Conservation (phyloP, 306 rosid species). For the Arachis stenosperma region DNA sequence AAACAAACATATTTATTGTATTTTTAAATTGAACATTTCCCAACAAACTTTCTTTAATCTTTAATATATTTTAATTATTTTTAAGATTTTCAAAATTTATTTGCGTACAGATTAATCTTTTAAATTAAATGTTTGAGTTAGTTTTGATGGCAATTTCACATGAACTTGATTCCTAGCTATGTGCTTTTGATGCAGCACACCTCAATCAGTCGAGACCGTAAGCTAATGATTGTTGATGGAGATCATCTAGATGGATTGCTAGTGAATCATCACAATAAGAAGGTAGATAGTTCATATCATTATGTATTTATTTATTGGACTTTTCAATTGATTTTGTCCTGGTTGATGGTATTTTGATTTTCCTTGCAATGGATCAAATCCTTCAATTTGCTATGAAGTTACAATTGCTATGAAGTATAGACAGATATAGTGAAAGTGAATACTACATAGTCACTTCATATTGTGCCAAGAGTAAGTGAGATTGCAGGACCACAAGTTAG, state of each 20-base stretch:
- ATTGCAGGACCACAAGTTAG: too few species aligned
- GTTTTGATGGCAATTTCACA: neutral
- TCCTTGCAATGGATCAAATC: neutral
- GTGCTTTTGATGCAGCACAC: conserved; percentile 66
- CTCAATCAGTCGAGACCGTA: conserved; percentile 78
- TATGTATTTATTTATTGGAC: neutral
- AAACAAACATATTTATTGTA: too few species aligned
- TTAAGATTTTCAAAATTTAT: too few species aligned
- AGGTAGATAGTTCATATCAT: conserved; percentile 49
- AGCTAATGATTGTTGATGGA: conserved; percentile 79
- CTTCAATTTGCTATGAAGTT: too few species aligned
- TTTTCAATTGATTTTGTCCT: neutral
- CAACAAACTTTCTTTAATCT: too few species aligned
- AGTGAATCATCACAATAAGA: conserved; percentile 81
- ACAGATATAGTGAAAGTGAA: too few species aligned
- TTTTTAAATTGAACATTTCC: too few species aligned
- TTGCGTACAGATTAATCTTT: too few species aligned
- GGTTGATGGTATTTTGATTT: conserved; percentile 4
- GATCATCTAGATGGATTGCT: conserved; percentile 73
- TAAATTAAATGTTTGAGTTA: neutral
- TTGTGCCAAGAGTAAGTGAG: conserved; percentile 51
- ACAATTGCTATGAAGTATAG: too few species aligned
- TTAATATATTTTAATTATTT: too few species aligned
- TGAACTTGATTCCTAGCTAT: conserved; percentile 21
- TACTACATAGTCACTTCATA: neutral